Percentiles rank a stretch among this genome's conserved stretches.
Conservation (phyloP, 1,284 basidiomycete species). For the Tetrapyrgos nigripes region DNA sequence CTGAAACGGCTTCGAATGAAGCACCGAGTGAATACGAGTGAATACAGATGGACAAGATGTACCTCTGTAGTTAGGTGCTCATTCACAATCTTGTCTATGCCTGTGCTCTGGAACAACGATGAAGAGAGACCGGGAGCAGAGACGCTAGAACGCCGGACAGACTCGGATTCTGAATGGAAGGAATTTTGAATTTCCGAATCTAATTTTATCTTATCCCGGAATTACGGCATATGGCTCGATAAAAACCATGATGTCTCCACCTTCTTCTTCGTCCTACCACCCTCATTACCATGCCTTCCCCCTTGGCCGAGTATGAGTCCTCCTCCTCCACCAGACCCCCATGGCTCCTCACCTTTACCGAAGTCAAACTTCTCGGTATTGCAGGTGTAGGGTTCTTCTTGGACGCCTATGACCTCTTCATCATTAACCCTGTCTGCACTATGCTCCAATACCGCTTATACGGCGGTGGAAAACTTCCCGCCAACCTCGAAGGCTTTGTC, state of each 20-base stretch:
- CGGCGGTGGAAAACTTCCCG: slow-evolving; percentile 56
- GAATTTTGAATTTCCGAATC: too few species aligned
- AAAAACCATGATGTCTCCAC: not conserved
- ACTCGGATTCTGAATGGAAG: too few species aligned
- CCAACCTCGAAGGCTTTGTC: slow-evolving; percentile 65
- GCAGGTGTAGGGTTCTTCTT: slow-evolving; percentile 67
- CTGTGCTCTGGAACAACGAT: too few species aligned
- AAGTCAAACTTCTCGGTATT: slow-evolving; percentile 58
- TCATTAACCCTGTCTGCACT: slow-evolving; percentile 79
- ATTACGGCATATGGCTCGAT: too few species aligned
- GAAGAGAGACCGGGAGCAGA: too few species aligned
- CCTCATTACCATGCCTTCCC: not conserved
- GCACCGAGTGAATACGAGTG: too few species aligned
- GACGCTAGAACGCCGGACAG: too few species aligned
- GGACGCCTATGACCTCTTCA: slow-evolving; percentile 77
- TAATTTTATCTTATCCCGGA: too few species aligned
- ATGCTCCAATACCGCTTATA: slow-evolving; percentile 82
- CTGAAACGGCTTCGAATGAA: too few species aligned
- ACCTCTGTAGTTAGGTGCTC: too few species aligned
- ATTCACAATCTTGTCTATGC: too few species aligned
- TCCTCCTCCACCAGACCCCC: slow-evolving; percentile 40
- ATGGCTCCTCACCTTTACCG: slow-evolving; percentile 48
- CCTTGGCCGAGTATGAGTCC: slow-evolving; percentile 51
- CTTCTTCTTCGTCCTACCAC: not conserved
- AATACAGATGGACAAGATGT: too few species aligned